Conservation (phyloP, 2,329 filamentous ascomycete genomes). For the Chaetoscypha palmicola region DNA sequence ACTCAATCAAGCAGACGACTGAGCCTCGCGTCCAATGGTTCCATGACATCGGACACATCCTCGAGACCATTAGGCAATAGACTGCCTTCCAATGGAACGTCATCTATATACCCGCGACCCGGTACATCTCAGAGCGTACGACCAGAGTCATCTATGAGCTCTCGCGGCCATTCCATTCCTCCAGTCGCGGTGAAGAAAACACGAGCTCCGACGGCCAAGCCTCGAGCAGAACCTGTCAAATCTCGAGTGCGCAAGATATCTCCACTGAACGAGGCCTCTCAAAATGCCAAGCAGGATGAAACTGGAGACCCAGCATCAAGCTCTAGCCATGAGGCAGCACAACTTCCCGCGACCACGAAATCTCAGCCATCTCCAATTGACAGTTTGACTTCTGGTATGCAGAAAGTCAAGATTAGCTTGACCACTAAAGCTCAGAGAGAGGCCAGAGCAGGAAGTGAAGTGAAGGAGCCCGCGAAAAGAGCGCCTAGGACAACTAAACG, state of each 20-base stretch:
- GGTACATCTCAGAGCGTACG: slow-evolving; percentile 37
- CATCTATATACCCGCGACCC: slow-evolving; percentile 28
- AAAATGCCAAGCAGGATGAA: background rate
- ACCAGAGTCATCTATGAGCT: slow-evolving; percentile 38
- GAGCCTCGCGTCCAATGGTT: slow-evolving; percentile 38
- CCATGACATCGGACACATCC: slow-evolving; percentile 19
- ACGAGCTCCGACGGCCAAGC: slow-evolving; percentile 40
- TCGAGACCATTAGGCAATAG: slow-evolving; percentile 15
- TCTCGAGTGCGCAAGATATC: slow-evolving; percentile 25
- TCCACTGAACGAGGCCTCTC: slow-evolving; percentile 16
- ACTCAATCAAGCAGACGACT: slow-evolving; percentile 33
- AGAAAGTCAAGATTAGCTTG: slow-evolving; percentile 56
- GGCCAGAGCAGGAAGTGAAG: slow-evolving; percentile 26
- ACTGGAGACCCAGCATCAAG: background rate
- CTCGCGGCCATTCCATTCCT: slow-evolving; percentile 32
- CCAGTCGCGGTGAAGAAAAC: slow-evolving; percentile 51
- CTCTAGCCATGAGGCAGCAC: slow-evolving; percentile 6
- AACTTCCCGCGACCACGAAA: slow-evolving; percentile 8
- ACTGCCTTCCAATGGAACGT: slow-evolving; percentile 26
- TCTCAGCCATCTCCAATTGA: slow-evolving; percentile 38
- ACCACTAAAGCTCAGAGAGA: slow-evolving; percentile 50
- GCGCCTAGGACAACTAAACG: slow-evolving; percentile 11
- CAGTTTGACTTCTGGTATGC: slow-evolving; percentile 50
- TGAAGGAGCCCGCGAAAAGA: slow-evolving; percentile 10
- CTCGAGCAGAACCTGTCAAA: slow-evolving; percentile 36